Percentiles rank a stretch among this genome's conserved stretches.
phyloP scores from a whole-genome alignment of 2,329 filamentous ascomycete species.

The Fusarium proliferatum region DNA sequence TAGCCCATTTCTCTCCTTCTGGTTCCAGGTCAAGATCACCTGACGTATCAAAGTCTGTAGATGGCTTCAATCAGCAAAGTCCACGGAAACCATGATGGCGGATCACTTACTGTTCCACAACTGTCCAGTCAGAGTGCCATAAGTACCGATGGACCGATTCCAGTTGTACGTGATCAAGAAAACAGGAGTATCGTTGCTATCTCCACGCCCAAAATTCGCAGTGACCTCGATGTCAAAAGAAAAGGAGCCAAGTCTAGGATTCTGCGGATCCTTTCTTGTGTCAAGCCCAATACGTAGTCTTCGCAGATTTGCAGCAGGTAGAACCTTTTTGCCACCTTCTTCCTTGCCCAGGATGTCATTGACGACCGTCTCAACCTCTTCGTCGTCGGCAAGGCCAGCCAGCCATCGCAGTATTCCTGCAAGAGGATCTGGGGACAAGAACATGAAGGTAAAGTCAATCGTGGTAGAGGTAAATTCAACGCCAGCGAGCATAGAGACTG shows the following conservation, averaged over 20 bases:
- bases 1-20: not conserved
- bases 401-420: not conserved
- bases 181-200: not conserved
- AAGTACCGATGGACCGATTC: not conserved
- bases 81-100: rapidly evolving
- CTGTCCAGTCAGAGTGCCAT: not conserved
- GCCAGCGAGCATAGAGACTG: not conserved
- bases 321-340: not conserved
- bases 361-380: not conserved
- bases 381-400: not conserved
- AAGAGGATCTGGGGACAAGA: not conserved
- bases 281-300: not conserved
- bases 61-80: not conserved
- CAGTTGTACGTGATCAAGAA: conserved; percentile 3
- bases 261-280: conserved; percentile 1
- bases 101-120: not conserved
- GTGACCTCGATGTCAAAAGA: not conserved
- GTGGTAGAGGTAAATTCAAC: not conserved
- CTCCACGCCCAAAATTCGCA: not conserved
- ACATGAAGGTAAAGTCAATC: not conserved
- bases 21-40: not conserved
- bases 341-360: not conserved
- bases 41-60: not conserved
- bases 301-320: not conserved
- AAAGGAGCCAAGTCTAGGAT: not conserved